Conservation (phyloP, 1,284 basidiomycete species). For the Microbotryomycetes sp. region DNA sequence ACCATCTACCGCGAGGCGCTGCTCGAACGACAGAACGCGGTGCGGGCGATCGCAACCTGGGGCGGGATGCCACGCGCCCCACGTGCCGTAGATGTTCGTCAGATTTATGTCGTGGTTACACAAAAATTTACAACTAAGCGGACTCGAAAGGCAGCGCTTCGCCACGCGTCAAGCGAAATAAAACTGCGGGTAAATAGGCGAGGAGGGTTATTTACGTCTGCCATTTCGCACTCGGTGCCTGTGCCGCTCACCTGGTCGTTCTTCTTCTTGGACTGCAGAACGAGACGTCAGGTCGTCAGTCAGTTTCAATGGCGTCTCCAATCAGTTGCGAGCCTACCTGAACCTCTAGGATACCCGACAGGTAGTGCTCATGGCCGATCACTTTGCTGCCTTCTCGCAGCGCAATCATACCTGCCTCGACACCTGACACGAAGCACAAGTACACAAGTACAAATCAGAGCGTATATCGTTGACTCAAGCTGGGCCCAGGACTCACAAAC, state of each 20-base stretch:
- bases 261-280: constrained; percentile 95
- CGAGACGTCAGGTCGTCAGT: constrained; percentile 10
- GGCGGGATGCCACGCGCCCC: neutral
- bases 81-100: too few relatives aligned
- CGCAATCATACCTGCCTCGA: constrained; percentile 98
- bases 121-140: too few relatives aligned
- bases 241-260: constrained; percentile 55
- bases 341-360: constrained; percentile 86
- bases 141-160: too few relatives aligned
- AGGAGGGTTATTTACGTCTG: too few relatives aligned
- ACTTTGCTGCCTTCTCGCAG: constrained; percentile 86
- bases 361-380: constrained; percentile 85
- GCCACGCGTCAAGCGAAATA: constrained; percentile 56
- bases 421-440: constrained; percentile 61
- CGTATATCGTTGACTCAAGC: too few relatives aligned
- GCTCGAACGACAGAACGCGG: too few relatives aligned
- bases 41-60: too few relatives aligned
- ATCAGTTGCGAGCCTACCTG: constrained; percentile 35
- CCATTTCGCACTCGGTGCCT: neutral
- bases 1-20: too few relatives aligned
- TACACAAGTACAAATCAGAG: neutral
- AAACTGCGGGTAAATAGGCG: constrained; percentile 43
- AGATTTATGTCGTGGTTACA: too few relatives aligned
- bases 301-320: neutral
- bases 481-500: neutral